phyloP scores from a whole-genome alignment of 306 rosid species.

The Fragaria vesca region DNA sequence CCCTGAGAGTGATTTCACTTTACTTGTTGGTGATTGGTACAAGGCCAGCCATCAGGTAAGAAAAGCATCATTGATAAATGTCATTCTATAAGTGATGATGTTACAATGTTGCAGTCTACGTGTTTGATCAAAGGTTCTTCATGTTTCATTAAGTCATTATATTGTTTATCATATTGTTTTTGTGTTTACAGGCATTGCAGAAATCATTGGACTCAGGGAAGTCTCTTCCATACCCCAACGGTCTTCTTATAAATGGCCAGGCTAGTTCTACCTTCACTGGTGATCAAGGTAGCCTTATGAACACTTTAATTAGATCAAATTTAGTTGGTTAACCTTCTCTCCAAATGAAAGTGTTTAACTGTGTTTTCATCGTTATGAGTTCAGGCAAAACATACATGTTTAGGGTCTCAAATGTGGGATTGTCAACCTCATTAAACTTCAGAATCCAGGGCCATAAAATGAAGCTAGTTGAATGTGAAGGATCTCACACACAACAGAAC shows the following conservation, averaged over 20 bases:
- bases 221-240: slow-evolving; percentile 73
- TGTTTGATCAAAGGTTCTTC: background rate
- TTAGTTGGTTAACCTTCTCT: background rate
- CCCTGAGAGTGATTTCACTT: slow-evolving; percentile 82
- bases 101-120: background rate
- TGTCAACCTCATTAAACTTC: slow-evolving; percentile 76
- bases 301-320: background rate
- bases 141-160: background rate
- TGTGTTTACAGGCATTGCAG: slow-evolving; percentile 54
- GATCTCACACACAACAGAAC: slow-evolving; percentile 81
- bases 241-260: slow-evolving; percentile 84
- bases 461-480: slow-evolving; percentile 89
- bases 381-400: slow-evolving; percentile 95
- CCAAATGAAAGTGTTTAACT: background rate
- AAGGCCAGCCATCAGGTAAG: slow-evolving; percentile 76
- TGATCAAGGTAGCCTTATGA: slow-evolving; percentile 59
- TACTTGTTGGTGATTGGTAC: slow-evolving; percentile 93
- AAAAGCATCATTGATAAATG: background rate
- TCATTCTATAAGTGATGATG: background rate
- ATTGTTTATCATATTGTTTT: background rate
- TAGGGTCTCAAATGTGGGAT: slow-evolving; percentile 86
- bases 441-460: slow-evolving; percentile 78
- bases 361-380: slow-evolving; percentile 18
- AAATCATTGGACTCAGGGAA: slow-evolving; percentile 71
- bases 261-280: slow-evolving; percentile 55